Evolutionary conservation across 2,329 filamentous ascomycete species (phyloP).

Genomic region (Diplodia mutila): DNA sequence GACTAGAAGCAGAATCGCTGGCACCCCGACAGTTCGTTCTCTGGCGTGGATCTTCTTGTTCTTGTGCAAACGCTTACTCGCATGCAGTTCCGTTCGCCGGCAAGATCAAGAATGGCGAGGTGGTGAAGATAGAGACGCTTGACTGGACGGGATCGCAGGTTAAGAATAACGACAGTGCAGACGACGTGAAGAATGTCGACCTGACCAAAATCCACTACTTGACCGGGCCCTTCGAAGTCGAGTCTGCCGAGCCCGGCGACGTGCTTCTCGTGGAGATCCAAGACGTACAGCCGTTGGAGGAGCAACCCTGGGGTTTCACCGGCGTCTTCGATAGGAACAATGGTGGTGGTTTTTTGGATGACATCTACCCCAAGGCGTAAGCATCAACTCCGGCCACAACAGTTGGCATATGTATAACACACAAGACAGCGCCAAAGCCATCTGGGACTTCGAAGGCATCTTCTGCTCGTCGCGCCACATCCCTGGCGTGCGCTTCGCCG

Average conservation of each 20-base stretch:
- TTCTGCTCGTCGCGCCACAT: constrained; percentile 80
- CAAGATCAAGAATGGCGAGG: constrained; percentile 79
- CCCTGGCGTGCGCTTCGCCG: constrained; percentile 78
- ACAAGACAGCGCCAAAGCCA: constrained; percentile 68
- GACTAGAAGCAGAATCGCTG: constrained; percentile 72
- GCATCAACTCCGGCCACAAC: constrained; percentile 31
- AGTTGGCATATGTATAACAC: not conserved
- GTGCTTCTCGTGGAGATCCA: constrained; percentile 87
- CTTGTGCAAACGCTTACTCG: not conserved
- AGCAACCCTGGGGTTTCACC: constrained; percentile 88
- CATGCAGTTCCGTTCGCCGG: constrained; percentile 71
- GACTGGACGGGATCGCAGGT: constrained; percentile 81
- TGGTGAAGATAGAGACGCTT: constrained; percentile 90
- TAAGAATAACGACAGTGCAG: constrained; percentile 84
- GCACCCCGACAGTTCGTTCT: constrained; percentile 79
- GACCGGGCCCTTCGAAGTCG: constrained; percentile 85
- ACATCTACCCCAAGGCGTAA: constrained; percentile 81
- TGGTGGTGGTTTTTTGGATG: constrained; percentile 86
- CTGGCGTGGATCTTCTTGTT: too few relatives aligned
- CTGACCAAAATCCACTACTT: constrained; percentile 85
- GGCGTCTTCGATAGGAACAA: constrained; percentile 80
- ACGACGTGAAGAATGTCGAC: constrained; percentile 84
- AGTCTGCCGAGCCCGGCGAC: constrained; percentile 82
- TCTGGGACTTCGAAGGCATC: constrained; percentile 78
- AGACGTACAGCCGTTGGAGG: constrained; percentile 85